phyloP scores from a whole-genome alignment of 257 asterid species.

The Lycium barbarum region DNA sequence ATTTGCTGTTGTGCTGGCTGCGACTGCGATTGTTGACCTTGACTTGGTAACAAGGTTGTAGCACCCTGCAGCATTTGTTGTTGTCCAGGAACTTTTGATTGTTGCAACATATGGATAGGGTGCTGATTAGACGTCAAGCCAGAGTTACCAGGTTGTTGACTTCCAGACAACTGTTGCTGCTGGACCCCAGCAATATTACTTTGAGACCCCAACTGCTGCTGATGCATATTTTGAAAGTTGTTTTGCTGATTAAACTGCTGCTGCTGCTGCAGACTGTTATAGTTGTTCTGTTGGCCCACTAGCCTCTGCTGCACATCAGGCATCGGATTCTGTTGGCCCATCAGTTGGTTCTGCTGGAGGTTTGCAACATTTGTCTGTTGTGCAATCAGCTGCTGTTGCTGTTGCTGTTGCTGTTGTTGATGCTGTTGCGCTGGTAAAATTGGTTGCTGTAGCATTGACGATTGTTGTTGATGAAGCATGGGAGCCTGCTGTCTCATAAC shows the following conservation, averaged over 20 bases:
- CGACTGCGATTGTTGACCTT: constrained; percentile 73
- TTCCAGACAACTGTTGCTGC: constrained; percentile 83
- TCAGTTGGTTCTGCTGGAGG: constrained; percentile 81
- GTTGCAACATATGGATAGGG: constrained; percentile 72
- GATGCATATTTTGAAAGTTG: constrained; percentile 75
- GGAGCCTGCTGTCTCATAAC: constrained; percentile 76
- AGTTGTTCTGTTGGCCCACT: constrained; percentile 75
- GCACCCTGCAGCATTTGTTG: constrained; percentile 80
- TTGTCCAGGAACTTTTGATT: constrained; percentile 69
- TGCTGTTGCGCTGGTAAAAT: constrained; percentile 68
- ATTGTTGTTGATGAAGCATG: constrained; percentile 54
- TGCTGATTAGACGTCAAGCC: constrained; percentile 73
- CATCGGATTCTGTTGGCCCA: constrained; percentile 70
- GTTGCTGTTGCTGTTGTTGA: constrained; percentile 59
- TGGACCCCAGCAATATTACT: constrained; percentile 74
- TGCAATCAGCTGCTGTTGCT: constrained; percentile 59
- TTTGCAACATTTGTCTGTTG: constrained; percentile 68
- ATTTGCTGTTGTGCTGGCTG: constrained; percentile 83
- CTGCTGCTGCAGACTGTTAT: constrained; percentile 72
- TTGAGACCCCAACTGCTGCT: constrained; percentile 74
- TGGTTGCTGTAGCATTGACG: constrained; percentile 63
- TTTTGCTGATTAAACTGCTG: constrained; percentile 82
- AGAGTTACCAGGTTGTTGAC: constrained; percentile 66
- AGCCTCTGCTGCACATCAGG: constrained; percentile 84
- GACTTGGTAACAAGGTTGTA: constrained; percentile 68